Percentiles rank a stretch among this genome's conserved stretches.
These are phyloP conservation scores for Albizia julibrissin DNA, from an alignment of 306 rosid genomes.

Conservation along the genomic window DNA sequence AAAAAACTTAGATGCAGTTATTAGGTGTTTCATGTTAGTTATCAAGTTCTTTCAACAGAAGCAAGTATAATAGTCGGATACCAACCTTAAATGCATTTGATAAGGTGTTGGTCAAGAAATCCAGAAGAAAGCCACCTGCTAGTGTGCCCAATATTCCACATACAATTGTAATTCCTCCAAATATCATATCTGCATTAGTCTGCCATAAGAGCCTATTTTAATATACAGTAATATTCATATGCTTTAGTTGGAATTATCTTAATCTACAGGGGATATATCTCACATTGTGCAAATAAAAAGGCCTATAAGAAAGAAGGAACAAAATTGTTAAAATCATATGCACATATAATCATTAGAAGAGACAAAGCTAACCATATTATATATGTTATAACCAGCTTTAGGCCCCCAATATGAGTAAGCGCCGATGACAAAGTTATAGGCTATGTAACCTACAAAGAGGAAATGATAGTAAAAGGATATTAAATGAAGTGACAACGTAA, in stretches of 20 bases:
- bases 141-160: constrained; percentile 87
- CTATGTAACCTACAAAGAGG: constrained; percentile 67
- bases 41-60: neutral
- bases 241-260: constrained; percentile 23
- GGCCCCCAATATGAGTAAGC: constrained; percentile 99
- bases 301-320: neutral
- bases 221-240: constrained; percentile 2
- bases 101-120: constrained; percentile 58
- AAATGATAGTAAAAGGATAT: constrained; percentile 19
- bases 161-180: constrained; percentile 83
- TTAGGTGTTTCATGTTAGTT: neutral
- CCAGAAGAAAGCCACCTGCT: constrained; percentile 77
- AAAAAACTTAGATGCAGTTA: neutral
- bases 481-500: constrained; percentile 8
- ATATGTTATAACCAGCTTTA: constrained; percentile 86
- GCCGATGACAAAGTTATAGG: constrained; percentile 86
- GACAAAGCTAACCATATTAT: constrained; percentile 68
- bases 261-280: neutral
- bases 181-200: constrained; percentile 82
- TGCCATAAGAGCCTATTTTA: constrained; percentile 50
- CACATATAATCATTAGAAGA: neutral
- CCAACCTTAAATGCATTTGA: constrained; percentile 94
- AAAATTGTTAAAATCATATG: constrained; percentile 19
- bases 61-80: neutral
- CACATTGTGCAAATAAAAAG: constrained; percentile 8